Conservation (phyloP, 371 early-diverging fungal species). For the Mortierella sp. region DNA sequence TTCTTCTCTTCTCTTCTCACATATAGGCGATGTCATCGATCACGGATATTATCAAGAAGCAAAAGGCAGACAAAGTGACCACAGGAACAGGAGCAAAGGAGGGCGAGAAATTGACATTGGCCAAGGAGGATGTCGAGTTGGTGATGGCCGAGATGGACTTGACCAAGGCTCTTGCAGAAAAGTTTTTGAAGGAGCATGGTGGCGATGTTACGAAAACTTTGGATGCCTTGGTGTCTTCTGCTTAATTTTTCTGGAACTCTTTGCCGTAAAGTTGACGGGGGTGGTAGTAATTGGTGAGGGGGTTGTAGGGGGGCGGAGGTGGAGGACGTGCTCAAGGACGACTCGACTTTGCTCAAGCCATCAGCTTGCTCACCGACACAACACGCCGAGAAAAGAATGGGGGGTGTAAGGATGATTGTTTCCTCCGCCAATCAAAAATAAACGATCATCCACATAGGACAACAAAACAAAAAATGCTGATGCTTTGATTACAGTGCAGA, state of each 20-base stretch:
- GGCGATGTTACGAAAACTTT: slow-evolving; percentile 46
- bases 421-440: no score
- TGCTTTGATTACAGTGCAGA: no score
- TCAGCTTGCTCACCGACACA: no score
- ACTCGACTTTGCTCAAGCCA: no score
- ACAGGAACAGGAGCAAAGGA: slow-evolving; percentile 34
- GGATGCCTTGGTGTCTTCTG: slow-evolving; percentile 42
- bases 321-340: no score
- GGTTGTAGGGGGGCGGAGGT: no score
- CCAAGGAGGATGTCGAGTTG: slow-evolving; percentile 52
- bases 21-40: slow-evolving; percentile 43
- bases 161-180: slow-evolving; percentile 49
- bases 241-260: not conserved
- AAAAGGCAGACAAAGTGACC: slow-evolving; percentile 50
- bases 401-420: no score
- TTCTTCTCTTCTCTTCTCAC: not conserved
- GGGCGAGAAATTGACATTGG: slow-evolving; percentile 35
- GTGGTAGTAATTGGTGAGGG: no score
- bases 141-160: slow-evolving; percentile 53
- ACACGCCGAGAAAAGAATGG: no score
- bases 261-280: not conserved
- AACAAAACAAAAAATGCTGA: no score
- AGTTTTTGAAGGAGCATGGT: slow-evolving; percentile 51
- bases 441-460: no score
- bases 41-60: slow-evolving; percentile 53